Evolutionary conservation across 1,139 yeast genomes (phyloP), one percentile per base, ranked within the genome.

Genomic region (Geotrichum siamense): DNA sequence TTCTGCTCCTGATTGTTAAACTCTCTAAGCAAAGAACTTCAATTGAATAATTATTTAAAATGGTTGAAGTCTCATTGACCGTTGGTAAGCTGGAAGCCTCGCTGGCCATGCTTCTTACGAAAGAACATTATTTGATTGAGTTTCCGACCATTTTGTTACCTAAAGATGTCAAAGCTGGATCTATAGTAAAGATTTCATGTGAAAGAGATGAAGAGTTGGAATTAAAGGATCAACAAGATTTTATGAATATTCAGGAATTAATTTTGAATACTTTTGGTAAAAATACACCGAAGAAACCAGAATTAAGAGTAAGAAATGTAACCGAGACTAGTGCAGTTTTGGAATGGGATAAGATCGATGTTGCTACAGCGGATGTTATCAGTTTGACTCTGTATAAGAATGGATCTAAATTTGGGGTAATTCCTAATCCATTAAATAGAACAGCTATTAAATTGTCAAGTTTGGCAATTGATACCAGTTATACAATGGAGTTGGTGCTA

Each of bases 21-120:
- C 15, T 12, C 20, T 3, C 22, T 4, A 29, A 17, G 17, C 20
- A 20, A 13, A 9, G n/a, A 15, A 37, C 26, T 16, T 12, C 8
- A 23, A 8, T 23, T 12, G 10, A 23, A 12, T 8, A 8, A 23
- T 23, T 12, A 12, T 12, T 16, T 28, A 16, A 33, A 21, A 81
- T 82, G 87, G 91, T 82, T 40, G 86, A 82, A 64, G 96, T 89
- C 10, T 82, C 94, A 37, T 73, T 91, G 41, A 89, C 97, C 1
- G 97, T 91, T 15, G 98, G 98, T 38, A 89, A 89, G 67, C 72
- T 91, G 43, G 98, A 91, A 62, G 96, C 97, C 19, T 87, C 96
- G 1, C 71, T 91, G 63, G 97, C 98, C 25, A 71, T 91, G 42
- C 70, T 91, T 39, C 75, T 94, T 39, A 89, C 99, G 21, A 77